Base-by-base conservation (phyloP, 1,139 yeast species). In the Geotrichum restrictum region DNA sequence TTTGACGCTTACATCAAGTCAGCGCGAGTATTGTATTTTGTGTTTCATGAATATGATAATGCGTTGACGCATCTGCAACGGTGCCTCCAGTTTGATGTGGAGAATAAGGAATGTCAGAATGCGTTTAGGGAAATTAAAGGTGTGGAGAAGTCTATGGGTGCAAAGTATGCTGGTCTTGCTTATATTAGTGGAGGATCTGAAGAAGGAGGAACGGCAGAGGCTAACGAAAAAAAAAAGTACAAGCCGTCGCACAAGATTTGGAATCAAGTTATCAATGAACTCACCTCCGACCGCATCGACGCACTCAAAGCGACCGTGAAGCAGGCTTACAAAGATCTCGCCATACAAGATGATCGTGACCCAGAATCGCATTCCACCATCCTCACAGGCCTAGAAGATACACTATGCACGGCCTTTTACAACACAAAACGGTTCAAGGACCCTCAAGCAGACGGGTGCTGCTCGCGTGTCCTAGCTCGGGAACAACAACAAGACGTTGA, bases 11-110 rank as follows among this genome's bases (percentile, higher is more conserved):
- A 64, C 40, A 62, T 60, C 31, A 55, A 54, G 24, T 57, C 64
- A 42, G 70, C 85, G 0, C 70, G 72, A 32, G 72, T 78, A 51
- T 70, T 78, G 53, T 71, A 78, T 47, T 81, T 72, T 62, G 77
- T 80, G 10, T 74, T 79, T 44, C 71, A 72, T 41, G 82, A 82
- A 56, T 77, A 74, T 58, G 77, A 75, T 19, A 71, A 71, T 41
- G 78, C 87, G 0, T 68, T 77, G 60, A 74, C 69, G 55, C 72
- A 74, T 32, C 71, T 81, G 39, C 78, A 82, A 57, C 75, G 75
- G 57, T 87, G 95, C 64, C 71, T 87, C 50, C 79, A 84, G 58
- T 78, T 77, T 46, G 87, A 88, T 65, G 85, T 86, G 61, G 95
- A 85, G 53, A 76, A 74, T 58, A 70, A 71, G 43, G 65, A 63